Evolutionary conservation across 1,284 basidiomycete genomes (phyloP), one percentile per base, ranked within the genome.

Genomic region (Entoloma clypeatum): DNA sequence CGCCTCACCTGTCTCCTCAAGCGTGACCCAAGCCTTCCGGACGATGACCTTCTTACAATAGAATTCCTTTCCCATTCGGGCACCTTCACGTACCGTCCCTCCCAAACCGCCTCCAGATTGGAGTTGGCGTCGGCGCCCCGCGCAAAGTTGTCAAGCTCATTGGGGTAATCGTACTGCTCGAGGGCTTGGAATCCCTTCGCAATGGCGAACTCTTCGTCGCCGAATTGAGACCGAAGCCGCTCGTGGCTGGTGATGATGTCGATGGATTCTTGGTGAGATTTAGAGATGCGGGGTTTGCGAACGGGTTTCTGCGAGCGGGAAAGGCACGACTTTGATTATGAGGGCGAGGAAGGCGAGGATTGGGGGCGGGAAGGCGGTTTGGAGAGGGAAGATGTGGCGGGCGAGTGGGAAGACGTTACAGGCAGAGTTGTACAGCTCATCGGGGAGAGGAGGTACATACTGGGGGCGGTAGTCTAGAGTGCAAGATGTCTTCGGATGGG

Each of bases 101-200:
- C 17, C 44, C 41, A 36, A 24, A 29, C 43, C 7, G 29, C 26
- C 11, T 25, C 11, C 41, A 42, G 29, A 26, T 36, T 28, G 23
- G 36, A 18, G 5, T 30, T 59, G 9, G 59, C 58, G 11, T 17
- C 59, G 63, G 7, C n/a, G 24, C 22, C 50, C n/a, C n/a, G 44
- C 2, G 70, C 67, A 49, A 84, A 75, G 4, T 62, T 63, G 37
- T 73, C 69, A 41, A 89, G 57, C 27, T 64, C 63, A 43, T 83
- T 77, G 13, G 80, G 72, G 56, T 89, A 86, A n/a, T 72, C 66
- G 59, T 79, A 88, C 53, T 85, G 82, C 40, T 80, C 74, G 39
- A 61, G 45, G 2, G 60, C 61, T 19, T 61, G 59, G 49, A 84
- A 69, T 9, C 62, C 55, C 42, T 72, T 74, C 19, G 75, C 68